Base-by-base conservation (phyloP, 2,329 filamentous ascomycete genomes). In the Claviceps paspali region DNA sequence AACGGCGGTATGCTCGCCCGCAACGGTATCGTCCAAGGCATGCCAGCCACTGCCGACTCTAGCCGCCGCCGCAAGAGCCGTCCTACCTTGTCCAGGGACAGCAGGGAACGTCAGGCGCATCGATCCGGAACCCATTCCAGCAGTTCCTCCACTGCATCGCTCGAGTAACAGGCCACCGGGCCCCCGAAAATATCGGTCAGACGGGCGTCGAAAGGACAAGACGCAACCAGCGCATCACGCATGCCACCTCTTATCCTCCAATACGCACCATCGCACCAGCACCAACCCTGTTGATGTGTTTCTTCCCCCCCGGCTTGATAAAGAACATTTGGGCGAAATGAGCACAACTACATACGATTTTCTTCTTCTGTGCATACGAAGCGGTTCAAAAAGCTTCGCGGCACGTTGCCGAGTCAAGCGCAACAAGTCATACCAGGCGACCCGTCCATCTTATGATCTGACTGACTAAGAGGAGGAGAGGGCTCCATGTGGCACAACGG, bases 1-100 rank as follows among this genome's bases (percentile, higher is more conserved):
- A 95, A 94, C 56, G 86, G 92, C 51, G 88, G 88, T 55, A 94
- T 93, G 85, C 65, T 79, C 45, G 75, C 74, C 44, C 70, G 74
- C 45, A 79, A 79, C 51, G 75, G 75, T 30, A 76, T 79, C 44
- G 73, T 79, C 44, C 75, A 79, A 57, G 75, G 75, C 35, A 64
- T 79, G 27, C 75, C 75, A 11, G 70, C 65, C 39, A 64, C 66
- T 46, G 35, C 42, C 17, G 61, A 71, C 38, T 60, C 52, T 43
- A 59, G 59, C 52, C 70, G 63, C 47, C 62, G 65, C 42, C 56
- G 63, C 47, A 68, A 68, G 57, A 67, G 65, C 55, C 64, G 68
- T 43, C 68, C 68, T 46, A 57, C 62, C n/a, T 64, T 65, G 6
- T 62, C 60, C 42, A 54, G 62, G 40, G 63, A 65, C 49, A 60